These are phyloP conservation scores for Coniella lustricola DNA, from an alignment of 2,329 filamentous ascomycete genomes.

Conservation along the genomic window DNA sequence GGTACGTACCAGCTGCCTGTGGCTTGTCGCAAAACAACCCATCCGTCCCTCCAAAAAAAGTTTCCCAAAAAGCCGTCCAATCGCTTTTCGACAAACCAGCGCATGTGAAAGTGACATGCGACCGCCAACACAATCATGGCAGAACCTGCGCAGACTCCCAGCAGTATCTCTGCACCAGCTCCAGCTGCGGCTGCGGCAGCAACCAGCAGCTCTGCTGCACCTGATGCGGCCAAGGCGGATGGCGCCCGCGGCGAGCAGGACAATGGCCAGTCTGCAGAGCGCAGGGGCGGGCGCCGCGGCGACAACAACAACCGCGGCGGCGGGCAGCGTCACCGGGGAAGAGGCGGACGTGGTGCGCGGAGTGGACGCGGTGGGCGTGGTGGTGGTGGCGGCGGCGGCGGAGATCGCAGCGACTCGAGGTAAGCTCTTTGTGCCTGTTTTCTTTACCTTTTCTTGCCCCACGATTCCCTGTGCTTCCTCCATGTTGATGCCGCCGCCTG, in stretches of 20 bases:
- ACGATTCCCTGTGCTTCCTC: not conserved
- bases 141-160: constrained; percentile 8
- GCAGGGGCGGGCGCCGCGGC: constrained; percentile 5
- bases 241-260: too few species aligned
- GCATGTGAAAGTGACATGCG: constrained; percentile 12
- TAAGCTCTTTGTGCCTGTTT: not conserved
- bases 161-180: not conserved
- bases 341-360: constrained; percentile 3
- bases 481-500: not conserved
- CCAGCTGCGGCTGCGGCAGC: too few species aligned
- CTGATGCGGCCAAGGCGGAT: too few species aligned
- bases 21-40: too few species aligned
- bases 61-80: not conserved
- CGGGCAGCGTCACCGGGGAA: constrained; percentile 1
- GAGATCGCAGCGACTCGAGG: constrained; percentile 8
- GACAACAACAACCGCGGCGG: constrained; percentile 6
- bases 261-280: not conserved
- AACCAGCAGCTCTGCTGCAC: too few species aligned
- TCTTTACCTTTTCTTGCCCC: not conserved
- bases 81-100: not conserved
- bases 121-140: constrained; percentile 9
- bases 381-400: constrained; percentile 6
- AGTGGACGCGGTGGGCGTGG: constrained; percentile 5
- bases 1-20: not conserved
- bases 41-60: too few species aligned